Evolutionary conservation across 2,329 filamentous ascomycete genomes (phyloP).

Genomic region (Cytospora leucostoma): DNA sequence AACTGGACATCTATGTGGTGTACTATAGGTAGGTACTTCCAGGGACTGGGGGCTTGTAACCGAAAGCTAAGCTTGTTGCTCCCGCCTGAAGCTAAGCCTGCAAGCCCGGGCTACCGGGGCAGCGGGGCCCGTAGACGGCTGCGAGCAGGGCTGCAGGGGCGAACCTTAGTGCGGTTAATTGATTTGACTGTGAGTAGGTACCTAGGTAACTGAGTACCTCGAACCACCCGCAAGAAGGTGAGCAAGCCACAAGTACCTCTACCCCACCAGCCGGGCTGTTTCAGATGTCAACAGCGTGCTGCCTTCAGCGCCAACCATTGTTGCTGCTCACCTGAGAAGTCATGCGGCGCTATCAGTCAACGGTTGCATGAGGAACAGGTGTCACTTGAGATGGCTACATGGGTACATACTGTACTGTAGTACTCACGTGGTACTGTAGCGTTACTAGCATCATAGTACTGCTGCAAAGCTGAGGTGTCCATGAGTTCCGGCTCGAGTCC

Average conservation of each 20-base stretch:
- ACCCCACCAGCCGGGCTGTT: constrained; percentile 8
- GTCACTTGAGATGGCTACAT: constrained; percentile 3
- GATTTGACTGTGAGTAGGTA: background rate
- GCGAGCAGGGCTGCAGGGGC: too few species aligned
- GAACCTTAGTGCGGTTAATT: too few species aligned
- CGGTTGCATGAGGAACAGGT: constrained; percentile 1
- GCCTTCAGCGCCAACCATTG: constrained; percentile 16
- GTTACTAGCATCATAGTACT: too few species aligned
- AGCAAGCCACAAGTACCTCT: background rate
- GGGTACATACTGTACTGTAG: background rate
- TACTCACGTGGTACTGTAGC: too few species aligned
- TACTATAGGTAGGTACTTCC: background rate
- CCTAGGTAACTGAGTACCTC: background rate
- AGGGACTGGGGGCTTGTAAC: background rate
- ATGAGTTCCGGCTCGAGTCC: background rate
- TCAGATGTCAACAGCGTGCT: constrained; percentile 12
- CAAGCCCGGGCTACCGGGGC: too few species aligned
- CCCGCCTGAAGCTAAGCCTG: too few species aligned
- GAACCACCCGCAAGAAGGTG: background rate
- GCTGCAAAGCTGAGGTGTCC: background rate
- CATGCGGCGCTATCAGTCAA: constrained; percentile 12
- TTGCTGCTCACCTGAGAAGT: constrained; percentile 10
- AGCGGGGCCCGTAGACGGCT: too few species aligned
- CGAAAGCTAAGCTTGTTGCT: too few species aligned
- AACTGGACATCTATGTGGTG: background rate